A percentile compares a stretch with the other conserved stretches of the same genome.
phyloP scores from a whole-genome alignment of 495 filamentous ascomycete species.

The Annulohypoxylon bovei region DNA sequence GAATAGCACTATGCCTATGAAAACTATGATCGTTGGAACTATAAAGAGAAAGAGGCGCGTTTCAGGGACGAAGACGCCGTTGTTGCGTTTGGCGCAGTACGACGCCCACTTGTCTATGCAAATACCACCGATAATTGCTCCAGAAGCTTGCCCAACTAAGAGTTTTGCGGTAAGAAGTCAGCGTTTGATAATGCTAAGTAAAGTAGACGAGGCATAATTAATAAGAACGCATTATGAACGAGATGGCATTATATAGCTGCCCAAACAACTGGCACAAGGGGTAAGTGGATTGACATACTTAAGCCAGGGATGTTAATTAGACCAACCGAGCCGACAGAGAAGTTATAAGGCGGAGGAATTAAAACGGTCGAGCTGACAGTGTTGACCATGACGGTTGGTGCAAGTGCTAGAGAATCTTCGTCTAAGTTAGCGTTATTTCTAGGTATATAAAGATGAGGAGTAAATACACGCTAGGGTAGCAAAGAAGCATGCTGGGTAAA shows the following conservation, averaged over 20 bases:
- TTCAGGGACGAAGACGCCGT: slow-evolving; percentile 20
- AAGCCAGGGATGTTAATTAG: slow-evolving; percentile 17
- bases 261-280: too few species aligned
- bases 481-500: slow-evolving; percentile 18
- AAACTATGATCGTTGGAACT: slow-evolving; percentile 12
- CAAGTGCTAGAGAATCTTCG: slow-evolving; percentile 18
- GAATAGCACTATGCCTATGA: slow-evolving; percentile 17
- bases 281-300: not conserved
- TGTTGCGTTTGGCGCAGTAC: slow-evolving; percentile 18
- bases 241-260: too few species aligned
- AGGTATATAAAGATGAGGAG: not conserved
- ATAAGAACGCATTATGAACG: too few species aligned
- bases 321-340: slow-evolving; percentile 14
- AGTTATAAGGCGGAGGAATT: slow-evolving; percentile 22
- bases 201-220: too few species aligned
- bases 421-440: not conserved
- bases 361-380: slow-evolving; percentile 9
- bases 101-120: slow-evolving; percentile 13
- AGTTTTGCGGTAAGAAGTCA: not conserved
- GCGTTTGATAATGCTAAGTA: not conserved
- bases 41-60: slow-evolving; percentile 14
- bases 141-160: slow-evolving; percentile 11
- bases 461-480: slow-evolving; percentile 8
- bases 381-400: slow-evolving; percentile 24
- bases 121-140: slow-evolving; percentile 13